Conservation (phyloP, 2,329 filamentous ascomycete species). For the Rhynchosporium secalis region DNA sequence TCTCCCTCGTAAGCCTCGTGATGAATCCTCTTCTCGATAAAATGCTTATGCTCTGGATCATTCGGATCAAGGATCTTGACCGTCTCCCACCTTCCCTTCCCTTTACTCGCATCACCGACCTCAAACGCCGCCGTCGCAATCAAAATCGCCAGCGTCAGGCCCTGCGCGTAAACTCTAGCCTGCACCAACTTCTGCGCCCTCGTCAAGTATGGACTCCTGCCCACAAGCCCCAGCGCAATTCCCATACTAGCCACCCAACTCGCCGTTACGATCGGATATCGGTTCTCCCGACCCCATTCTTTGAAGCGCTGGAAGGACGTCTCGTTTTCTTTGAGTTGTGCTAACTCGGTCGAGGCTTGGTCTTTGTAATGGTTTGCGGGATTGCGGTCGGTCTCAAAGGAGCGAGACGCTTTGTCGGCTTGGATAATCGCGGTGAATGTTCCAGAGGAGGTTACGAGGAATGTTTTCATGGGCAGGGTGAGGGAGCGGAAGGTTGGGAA, state of each 20-base stretch:
- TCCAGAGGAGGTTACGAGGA: constrained; percentile 77
- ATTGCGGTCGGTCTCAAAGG: constrained; percentile 60
- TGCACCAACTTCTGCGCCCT: constrained; percentile 71
- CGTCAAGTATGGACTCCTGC: constrained; percentile 61
- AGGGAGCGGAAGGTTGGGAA: constrained; percentile 78
- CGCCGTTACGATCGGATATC: constrained; percentile 67
- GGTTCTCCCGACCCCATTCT: constrained; percentile 69
- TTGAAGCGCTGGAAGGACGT: constrained; percentile 59
- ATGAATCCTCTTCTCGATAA: constrained; percentile 85
- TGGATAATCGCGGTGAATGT: constrained; percentile 88
- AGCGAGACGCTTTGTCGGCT: constrained; percentile 73
- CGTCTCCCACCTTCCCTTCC: constrained; percentile 80
- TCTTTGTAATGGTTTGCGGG: constrained; percentile 42
- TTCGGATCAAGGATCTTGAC: constrained; percentile 77
- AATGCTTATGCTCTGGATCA: constrained; percentile 77
- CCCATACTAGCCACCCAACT: constrained; percentile 68
- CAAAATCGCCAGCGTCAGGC: constrained; percentile 66
- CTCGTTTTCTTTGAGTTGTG: constrained; percentile 42
- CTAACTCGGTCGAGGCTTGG: constrained; percentile 27
- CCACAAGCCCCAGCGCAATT: constrained; percentile 61
- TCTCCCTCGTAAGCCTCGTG: constrained; percentile 85
- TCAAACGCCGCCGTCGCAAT: constrained; percentile 69
- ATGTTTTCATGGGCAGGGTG: constrained; percentile 86
- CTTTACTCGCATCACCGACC: constrained; percentile 72
- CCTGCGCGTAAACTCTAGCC: constrained; percentile 75